Percentiles rank a stretch among this genome's conserved stretches.
phyloP scores from a whole-genome alignment of 331 rosid species.

The Saraca asoca region DNA sequence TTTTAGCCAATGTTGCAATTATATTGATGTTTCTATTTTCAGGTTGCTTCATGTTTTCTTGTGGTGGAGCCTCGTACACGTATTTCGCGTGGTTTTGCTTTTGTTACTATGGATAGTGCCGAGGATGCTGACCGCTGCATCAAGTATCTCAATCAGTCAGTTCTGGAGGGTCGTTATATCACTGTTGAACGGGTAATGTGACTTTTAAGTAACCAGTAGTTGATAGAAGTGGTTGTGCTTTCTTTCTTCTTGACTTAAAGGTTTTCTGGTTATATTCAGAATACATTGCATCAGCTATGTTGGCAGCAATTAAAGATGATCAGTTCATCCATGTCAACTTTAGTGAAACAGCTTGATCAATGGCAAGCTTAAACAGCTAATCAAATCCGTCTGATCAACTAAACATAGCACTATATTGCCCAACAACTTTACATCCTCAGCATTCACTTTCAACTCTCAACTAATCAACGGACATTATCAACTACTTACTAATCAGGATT shows the following conservation, averaged over 20 bases:
- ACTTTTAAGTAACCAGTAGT: slow-evolving; percentile 34
- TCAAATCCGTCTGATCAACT: slow-evolving; percentile 91
- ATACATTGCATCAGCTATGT: slow-evolving; percentile 87
- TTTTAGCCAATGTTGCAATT: slow-evolving; percentile 9
- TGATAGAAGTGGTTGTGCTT: slow-evolving; percentile 31
- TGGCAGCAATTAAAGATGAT: slow-evolving; percentile 99
- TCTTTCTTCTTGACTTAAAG: slow-evolving; percentile 70
- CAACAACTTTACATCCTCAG: slow-evolving; percentile 95
- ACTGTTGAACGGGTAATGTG: slow-evolving; percentile 89
- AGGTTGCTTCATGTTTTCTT: slow-evolving; percentile 98
- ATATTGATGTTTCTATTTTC: slow-evolving; percentile 23
- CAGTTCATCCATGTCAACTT: slow-evolving; percentile 95
- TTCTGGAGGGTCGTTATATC: slow-evolving; percentile 89
- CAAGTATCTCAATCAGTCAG: slow-evolving; percentile 90
- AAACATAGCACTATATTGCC: slow-evolving; percentile 96
- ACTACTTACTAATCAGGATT: slow-evolving; percentile 86
- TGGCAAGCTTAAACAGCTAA: slow-evolving; percentile 93
- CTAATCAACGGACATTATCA: slow-evolving; percentile 96
- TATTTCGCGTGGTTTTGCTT: slow-evolving; percentile 95
- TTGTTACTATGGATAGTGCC: slow-evolving; percentile 69
- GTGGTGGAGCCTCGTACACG: slow-evolving; percentile 92
- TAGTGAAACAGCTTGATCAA: slow-evolving; percentile 94
- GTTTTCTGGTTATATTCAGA: slow-evolving; percentile 97
- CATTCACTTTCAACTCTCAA: slow-evolving; percentile 93
- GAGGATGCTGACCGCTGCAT: slow-evolving; percentile 88